Evolutionary conservation across 306 rosid species (phyloP).

Genomic region (Inga laurina): DNA sequence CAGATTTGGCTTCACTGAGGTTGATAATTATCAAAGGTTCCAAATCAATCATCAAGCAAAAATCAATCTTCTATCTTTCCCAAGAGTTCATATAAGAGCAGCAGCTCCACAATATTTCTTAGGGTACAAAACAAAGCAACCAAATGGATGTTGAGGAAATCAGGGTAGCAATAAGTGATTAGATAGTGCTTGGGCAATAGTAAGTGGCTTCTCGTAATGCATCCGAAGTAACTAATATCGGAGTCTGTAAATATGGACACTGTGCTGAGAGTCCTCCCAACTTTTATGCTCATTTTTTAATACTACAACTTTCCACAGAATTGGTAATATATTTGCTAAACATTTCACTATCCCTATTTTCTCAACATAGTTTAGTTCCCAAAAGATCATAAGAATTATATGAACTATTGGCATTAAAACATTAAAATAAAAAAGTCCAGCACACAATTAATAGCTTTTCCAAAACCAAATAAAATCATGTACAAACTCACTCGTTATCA

Average conservation of each 20-base stretch:
- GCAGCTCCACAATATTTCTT: neutral
- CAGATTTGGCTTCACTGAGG: neutral
- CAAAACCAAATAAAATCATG: slow-evolving; percentile 25
- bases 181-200: neutral
- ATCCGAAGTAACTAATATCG: neutral
- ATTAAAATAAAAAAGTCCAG: slow-evolving; percentile 1
- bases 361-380: neutral
- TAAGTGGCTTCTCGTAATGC: neutral
- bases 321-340: neutral
- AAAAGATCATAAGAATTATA: slow-evolving; percentile 12
- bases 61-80: neutral
- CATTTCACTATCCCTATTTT: neutral
- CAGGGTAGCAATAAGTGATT: neutral
- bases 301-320: neutral
- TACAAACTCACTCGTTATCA: slow-evolving; percentile 89
- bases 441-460: neutral
- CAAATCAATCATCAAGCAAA: neutral
- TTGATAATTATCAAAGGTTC: neutral
- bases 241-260: neutral
- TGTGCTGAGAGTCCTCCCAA: neutral
- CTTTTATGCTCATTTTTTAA: neutral
- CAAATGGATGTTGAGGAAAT: neutral
- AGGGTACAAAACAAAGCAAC: neutral
- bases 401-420: neutral
- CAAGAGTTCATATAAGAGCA: neutral